These are phyloP conservation scores for Aspergillus uvarum DNA, from an alignment of 2,329 filamentous ascomycete species.

Conservation along the genomic window DNA sequence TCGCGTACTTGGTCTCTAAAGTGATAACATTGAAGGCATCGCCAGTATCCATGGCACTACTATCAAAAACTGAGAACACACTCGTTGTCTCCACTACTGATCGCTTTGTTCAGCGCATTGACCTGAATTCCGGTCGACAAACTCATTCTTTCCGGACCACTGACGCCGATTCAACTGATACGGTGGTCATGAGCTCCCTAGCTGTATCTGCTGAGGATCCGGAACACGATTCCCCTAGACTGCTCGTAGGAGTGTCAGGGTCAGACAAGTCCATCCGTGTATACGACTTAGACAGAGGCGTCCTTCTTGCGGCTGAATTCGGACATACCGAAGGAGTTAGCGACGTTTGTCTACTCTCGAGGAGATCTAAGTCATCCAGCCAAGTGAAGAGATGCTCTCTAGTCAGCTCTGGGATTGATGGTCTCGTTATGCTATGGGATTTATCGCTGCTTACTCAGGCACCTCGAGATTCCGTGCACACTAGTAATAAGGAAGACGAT, in stretches of 20 bases:
- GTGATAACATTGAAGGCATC: conserved; percentile 82
- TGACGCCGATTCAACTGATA: conserved; percentile 76
- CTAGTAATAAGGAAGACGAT: conserved; percentile 35
- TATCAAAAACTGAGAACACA: conserved; percentile 58
- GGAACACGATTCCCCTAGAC: conserved; percentile 55
- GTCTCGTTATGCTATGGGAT: conserved; percentile 78
- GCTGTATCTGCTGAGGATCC: conserved; percentile 57
- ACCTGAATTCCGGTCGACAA: conserved; percentile 67
- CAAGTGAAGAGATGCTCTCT: conserved; percentile 53
- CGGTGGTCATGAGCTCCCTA: conserved; percentile 79
- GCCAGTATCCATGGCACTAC: conserved; percentile 77
- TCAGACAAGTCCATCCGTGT: conserved; percentile 94
- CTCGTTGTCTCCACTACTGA: conserved; percentile 63
- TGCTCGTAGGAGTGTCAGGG: conserved; percentile 84
- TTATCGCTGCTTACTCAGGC: conserved; percentile 37
- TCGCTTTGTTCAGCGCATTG: conserved; percentile 59
- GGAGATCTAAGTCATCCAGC: conserved; percentile 27
- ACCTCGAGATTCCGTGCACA: conserved; percentile 30
- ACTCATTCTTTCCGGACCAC: conserved; percentile 76
- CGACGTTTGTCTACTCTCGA: conserved; percentile 70
- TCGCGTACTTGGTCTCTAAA: conserved; percentile 74
- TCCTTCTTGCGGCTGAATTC: conserved; percentile 83
- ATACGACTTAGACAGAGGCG: conserved; percentile 76
- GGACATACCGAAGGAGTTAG: conserved; percentile 94
- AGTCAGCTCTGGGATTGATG: conserved; percentile 75